Evolutionary conservation across 2,329 filamentous ascomycete species (phyloP).

Genomic region (Neonectria punicea): DNA sequence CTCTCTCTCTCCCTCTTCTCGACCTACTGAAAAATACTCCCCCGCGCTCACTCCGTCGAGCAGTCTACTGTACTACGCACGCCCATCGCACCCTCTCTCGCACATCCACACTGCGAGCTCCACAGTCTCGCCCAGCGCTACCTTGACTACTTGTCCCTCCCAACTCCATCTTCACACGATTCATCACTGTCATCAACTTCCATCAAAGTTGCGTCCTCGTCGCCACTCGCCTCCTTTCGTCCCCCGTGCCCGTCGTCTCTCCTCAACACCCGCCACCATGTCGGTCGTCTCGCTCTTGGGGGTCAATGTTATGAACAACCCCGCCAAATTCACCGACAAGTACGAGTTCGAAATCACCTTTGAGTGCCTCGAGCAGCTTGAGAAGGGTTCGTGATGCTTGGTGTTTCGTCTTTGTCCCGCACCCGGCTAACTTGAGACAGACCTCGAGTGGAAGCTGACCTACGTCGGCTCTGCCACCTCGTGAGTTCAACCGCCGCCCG

Average conservation of each 20-base stretch:
- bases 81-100: not conserved
- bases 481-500: slow-evolving; percentile 63
- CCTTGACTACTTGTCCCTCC: not conserved
- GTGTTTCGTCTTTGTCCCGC: not conserved
- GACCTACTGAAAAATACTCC: not conserved
- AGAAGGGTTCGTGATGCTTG: slow-evolving; percentile 74
- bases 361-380: slow-evolving; percentile 92
- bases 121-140: slow-evolving; percentile 20
- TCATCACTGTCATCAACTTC: slow-evolving; percentile 21
- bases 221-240: slow-evolving; percentile 3
- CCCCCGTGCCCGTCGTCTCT: slow-evolving; percentile 1
- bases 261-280: slow-evolving; percentile 64
- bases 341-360: slow-evolving; percentile 99
- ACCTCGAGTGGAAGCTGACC: slow-evolving; percentile 99
- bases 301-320: slow-evolving; percentile 97
- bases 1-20: slow-evolving; percentile 1
- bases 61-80: not conserved
- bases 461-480: slow-evolving; percentile 98
- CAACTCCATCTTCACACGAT: slow-evolving; percentile 13
- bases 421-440: slow-evolving; percentile 57
- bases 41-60: slow-evolving; percentile 1
- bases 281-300: slow-evolving; percentile 96
- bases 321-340: slow-evolving; percentile 88
- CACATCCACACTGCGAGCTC: slow-evolving; percentile 19
- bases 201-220: slow-evolving; percentile 5